phyloP scores from a whole-genome alignment of 208 protist species.

The Trypanosoma brucei region DNA sequence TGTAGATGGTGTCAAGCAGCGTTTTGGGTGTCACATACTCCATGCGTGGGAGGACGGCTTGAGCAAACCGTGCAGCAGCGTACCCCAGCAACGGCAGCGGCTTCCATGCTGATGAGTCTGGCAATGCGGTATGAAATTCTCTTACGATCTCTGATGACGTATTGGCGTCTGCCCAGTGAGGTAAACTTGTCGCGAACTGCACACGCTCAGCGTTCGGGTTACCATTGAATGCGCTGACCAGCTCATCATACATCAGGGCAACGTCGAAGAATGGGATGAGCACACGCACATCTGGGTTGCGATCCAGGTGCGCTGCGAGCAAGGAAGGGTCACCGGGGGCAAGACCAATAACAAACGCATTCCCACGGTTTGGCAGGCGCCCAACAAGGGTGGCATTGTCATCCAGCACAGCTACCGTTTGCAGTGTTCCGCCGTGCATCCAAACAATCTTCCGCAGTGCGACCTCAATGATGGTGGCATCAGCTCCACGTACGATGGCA shows the following conservation, averaged over 20 bases:
- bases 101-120: slow-evolving; percentile 2
- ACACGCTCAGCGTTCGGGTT: slow-evolving; percentile 17
- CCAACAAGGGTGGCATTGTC: background rate
- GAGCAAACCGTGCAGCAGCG: slow-evolving; percentile 5
- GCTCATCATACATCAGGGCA: slow-evolving; percentile 22
- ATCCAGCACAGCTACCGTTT: slow-evolving; percentile 1
- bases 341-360: slow-evolving; percentile 22
- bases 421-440: slow-evolving; percentile 12
- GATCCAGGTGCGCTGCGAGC: slow-evolving; percentile 20
- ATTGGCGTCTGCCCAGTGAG: slow-evolving; percentile 34
- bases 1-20: slow-evolving; percentile 24
- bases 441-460: background rate
- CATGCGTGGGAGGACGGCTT: slow-evolving; percentile 16
- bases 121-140: slow-evolving; percentile 11
- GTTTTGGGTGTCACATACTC: slow-evolving; percentile 14
- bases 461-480: background rate
- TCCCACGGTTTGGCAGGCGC: background rate
- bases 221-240: slow-evolving; percentile 22
- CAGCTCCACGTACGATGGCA: background rate
- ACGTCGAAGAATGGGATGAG: slow-evolving; percentile 38
- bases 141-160: slow-evolving; percentile 5
- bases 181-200: slow-evolving; percentile 41
- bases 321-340: slow-evolving; percentile 6
- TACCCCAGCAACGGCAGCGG: slow-evolving; percentile 14
- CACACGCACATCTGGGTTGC: slow-evolving; percentile 12